Evolutionary conservation across 257 asterid species (phyloP).

Genomic region (Solanum arcanum): DNA sequence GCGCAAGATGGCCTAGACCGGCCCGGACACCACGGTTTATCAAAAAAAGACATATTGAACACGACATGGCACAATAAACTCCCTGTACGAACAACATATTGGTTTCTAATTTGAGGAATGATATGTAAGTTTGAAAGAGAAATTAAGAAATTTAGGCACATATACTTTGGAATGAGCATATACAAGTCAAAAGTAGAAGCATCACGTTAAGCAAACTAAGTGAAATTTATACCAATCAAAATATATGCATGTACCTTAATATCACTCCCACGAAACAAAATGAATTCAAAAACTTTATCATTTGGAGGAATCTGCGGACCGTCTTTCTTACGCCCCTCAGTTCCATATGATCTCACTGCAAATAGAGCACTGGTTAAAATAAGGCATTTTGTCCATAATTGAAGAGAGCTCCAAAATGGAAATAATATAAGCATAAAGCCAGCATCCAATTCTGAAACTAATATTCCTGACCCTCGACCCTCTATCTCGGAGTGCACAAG

Average conservation of each 20-base stretch:
- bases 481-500: not conserved
- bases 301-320: conserved; percentile 69
- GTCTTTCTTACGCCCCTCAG: conserved; percentile 65
- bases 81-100: not conserved
- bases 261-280: conserved; percentile 74
- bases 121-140: not conserved
- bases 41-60: not conserved
- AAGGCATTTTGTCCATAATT: not conserved
- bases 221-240: not conserved
- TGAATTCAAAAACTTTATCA: conserved; percentile 59
- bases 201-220: not conserved
- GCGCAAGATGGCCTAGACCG: not conserved
- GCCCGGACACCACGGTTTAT: not conserved
- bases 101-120: not conserved
- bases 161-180: not conserved
- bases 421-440: not conserved
- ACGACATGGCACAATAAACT: not conserved
- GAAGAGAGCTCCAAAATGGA: not conserved
- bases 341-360: conserved; percentile 77
- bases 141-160: not conserved
- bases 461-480: not conserved
- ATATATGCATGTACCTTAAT: conserved; percentile 39
- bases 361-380: not conserved
- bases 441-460: not conserved
- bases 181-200: not conserved